These are phyloP conservation scores for Bipolaris cookei DNA, from an alignment of 2,329 filamentous ascomycete genomes.

Conservation along the genomic window DNA sequence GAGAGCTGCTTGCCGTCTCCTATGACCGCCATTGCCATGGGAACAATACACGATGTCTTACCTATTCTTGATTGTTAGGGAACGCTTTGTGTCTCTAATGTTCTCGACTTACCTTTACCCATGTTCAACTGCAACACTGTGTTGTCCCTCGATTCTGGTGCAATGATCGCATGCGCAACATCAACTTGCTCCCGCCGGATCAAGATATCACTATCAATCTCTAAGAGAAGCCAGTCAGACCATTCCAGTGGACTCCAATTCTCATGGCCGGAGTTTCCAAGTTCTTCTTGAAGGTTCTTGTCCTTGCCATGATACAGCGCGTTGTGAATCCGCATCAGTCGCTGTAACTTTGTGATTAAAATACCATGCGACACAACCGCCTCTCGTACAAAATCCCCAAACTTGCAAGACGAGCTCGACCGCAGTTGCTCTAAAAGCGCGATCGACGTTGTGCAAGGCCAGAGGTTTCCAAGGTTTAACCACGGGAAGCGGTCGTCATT, in stretches of 20 bases:
- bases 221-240: conserved; percentile 69
- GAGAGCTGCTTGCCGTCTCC: conserved; percentile 49
- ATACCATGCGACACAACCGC: conserved; percentile 54
- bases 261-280: conserved; percentile 59
- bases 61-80: conserved; percentile 57
- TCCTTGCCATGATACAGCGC: conserved; percentile 27
- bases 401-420: conserved; percentile 33
- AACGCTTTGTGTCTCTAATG: conserved; percentile 33
- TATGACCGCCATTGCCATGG: conserved; percentile 1
- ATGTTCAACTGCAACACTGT: conserved; percentile 42
- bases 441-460: conserved; percentile 53
- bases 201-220: conserved; percentile 67
- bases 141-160: conserved; percentile 26
- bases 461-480: conserved; percentile 51
- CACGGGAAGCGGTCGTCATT: conserved; percentile 44
- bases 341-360: conserved; percentile 54
- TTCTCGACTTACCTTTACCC: conserved; percentile 40
- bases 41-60: conserved; percentile 17
- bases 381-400: conserved; percentile 48
- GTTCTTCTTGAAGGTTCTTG: conserved; percentile 35
- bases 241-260: conserved; percentile 60
- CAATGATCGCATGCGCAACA: conserved; percentile 64
- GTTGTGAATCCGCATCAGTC: conserved; percentile 50
- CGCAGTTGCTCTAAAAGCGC: conserved; percentile 57
- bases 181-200: conserved; percentile 65